Conservation (phyloP, 257 asterid genomes). For the Scutellaria barbata region DNA sequence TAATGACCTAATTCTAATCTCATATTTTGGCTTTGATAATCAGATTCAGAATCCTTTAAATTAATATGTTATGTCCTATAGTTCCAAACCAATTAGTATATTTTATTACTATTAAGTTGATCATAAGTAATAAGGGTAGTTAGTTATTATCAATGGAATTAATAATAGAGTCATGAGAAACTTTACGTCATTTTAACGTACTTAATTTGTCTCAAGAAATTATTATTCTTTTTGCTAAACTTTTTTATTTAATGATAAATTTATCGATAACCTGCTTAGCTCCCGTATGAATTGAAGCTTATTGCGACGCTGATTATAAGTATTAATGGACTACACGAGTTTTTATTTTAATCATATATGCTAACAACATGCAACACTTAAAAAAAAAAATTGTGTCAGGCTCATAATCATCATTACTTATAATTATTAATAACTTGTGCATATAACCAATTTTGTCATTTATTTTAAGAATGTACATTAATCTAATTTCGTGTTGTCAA, state of each 20-base stretch:
- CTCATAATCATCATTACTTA: no score
- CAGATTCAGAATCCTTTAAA: background rate
- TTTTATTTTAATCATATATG: no score
- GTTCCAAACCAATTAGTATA: conserved; percentile 14
- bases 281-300: no score
- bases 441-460: no score
- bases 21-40: conserved; percentile 34
- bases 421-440: no score
- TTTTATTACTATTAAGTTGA: conserved; percentile 16
- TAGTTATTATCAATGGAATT: conserved; percentile 27
- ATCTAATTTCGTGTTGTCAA: no score
- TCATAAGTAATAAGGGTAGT: background rate
- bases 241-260: background rate
- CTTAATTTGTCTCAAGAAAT: background rate
- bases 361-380: no score
- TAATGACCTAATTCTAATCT: conserved; percentile 31
- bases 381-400: no score
- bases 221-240: background rate
- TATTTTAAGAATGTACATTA: no score
- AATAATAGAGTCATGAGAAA: conserved; percentile 14
- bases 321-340: no score
- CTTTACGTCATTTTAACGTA: conserved; percentile 25
- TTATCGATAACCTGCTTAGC: no score
- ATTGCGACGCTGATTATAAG: no score
- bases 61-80: background rate